These are phyloP conservation scores for Phlebiopsis gigantea DNA, from an alignment of 768 basidiomycete species.

Conservation along the genomic window DNA sequence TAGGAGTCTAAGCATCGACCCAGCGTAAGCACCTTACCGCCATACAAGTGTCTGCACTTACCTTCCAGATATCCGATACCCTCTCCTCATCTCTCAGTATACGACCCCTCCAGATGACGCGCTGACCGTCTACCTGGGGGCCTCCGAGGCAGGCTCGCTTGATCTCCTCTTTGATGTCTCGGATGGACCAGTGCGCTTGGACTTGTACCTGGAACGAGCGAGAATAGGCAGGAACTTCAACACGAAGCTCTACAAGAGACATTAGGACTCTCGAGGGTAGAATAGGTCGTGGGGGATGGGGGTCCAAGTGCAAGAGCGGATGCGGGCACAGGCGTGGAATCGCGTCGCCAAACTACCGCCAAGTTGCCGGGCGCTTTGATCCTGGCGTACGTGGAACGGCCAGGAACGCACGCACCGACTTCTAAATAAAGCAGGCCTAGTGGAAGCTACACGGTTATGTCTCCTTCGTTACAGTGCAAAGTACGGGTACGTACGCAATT, in stretches of 20 bases:
- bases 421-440: neutral
- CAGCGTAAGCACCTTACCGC: neutral
- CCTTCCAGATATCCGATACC: slow-evolving; percentile 68
- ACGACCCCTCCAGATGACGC: slow-evolving; percentile 73
- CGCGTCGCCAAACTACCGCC: slow-evolving; percentile 1
- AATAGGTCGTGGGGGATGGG: neutral
- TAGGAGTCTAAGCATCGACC: slow-evolving; percentile 37
- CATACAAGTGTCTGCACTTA: slow-evolving; percentile 24
- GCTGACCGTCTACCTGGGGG: slow-evolving; percentile 66
- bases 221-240: slow-evolving; percentile 74
- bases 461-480: neutral
- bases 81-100: slow-evolving; percentile 59
- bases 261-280: slow-evolving; percentile 6
- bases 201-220: slow-evolving; percentile 59
- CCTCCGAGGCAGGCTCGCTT: slow-evolving; percentile 51
- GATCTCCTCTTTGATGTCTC: slow-evolving; percentile 67
- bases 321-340: neutral
- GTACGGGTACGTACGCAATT: too few species aligned
- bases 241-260: slow-evolving; percentile 38
- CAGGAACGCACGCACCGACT: neutral
- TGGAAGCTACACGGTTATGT: neutral
- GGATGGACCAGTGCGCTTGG: slow-evolving; percentile 41
- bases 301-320: neutral
- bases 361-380: slow-evolving; percentile 3
- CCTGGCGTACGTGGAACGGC: slow-evolving; percentile 2